Conservation (phyloP, 1,139 yeast species). For the Zygoascus hellenicus region DNA sequence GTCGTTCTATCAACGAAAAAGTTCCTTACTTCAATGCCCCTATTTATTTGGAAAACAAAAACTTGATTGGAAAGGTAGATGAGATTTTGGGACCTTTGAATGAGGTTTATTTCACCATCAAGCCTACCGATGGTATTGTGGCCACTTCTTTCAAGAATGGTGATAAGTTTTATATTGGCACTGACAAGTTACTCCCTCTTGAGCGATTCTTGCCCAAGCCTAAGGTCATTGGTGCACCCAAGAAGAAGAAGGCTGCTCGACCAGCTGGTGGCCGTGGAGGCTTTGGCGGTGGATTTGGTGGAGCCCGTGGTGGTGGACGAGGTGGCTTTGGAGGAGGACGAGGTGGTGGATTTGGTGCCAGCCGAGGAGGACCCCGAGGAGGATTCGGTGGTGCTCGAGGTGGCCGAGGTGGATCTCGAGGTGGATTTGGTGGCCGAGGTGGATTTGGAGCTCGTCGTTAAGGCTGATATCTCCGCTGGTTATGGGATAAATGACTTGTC, state of each 20-base stretch:
- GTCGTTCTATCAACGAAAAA: constrained; percentile 89
- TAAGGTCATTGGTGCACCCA: constrained; percentile 43
- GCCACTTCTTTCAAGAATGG: constrained; percentile 91
- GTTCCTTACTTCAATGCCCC: constrained; percentile 99
- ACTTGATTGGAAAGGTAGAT: constrained; percentile 95
- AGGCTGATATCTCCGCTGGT: too few species aligned
- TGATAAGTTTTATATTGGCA: constrained; percentile 91
- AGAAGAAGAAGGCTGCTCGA: constrained; percentile 56
- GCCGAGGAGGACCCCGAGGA: constrained; percentile 35
- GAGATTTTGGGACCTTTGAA: constrained; percentile 96
- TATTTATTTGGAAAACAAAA: constrained; percentile 85
- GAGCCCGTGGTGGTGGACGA: constrained; percentile 45
- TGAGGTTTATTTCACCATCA: constrained; percentile 93
- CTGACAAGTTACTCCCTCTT: constrained; percentile 89
- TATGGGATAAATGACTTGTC: too few species aligned
- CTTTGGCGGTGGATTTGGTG: constrained; percentile 39
- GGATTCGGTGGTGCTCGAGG: constrained; percentile 41
- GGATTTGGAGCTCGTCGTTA: constrained; percentile 1
- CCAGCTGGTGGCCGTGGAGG: constrained; percentile 37
- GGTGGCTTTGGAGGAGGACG: constrained; percentile 34
- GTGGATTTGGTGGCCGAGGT: constrained; percentile 25
- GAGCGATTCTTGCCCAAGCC: constrained; percentile 96
- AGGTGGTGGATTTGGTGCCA: constrained; percentile 38
- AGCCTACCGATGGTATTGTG: constrained; percentile 93
- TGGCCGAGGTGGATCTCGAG: constrained; percentile 37